Conservation (phyloP, 768 basidiomycete genomes). For the Mycena polygramma region DNA sequence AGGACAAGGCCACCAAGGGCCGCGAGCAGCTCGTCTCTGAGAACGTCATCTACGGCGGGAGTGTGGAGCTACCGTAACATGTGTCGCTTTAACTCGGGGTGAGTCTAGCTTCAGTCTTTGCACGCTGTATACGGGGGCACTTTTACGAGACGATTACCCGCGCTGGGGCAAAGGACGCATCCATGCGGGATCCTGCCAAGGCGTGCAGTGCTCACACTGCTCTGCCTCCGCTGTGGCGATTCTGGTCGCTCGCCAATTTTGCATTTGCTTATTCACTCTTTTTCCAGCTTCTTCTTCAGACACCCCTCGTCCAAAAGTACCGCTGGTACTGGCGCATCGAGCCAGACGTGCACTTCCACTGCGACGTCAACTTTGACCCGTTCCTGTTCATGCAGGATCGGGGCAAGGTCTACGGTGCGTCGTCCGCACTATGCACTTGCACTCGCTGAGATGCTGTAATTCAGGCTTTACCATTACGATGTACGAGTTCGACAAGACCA, state of each 20-base stretch:
- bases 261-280: not conserved
- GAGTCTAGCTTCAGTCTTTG: not conserved
- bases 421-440: too few species aligned
- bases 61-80: constrained; percentile 70
- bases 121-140: too few species aligned
- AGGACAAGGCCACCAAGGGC: constrained; percentile 67
- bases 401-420: constrained; percentile 73
- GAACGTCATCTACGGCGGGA: constrained; percentile 59
- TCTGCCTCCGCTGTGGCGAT: too few species aligned
- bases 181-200: too few species aligned
- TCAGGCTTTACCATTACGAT: constrained; percentile 79
- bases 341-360: constrained; percentile 84
- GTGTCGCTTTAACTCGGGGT: constrained; percentile 82
- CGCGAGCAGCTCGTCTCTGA: constrained; percentile 72
- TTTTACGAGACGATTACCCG: too few species aligned
- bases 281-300: constrained; percentile 72
- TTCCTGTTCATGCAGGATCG: constrained; percentile 81
- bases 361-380: constrained; percentile 75
- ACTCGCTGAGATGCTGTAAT: not conserved
- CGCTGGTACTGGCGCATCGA: constrained; percentile 88
- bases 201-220: too few species aligned
- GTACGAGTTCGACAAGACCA: constrained; percentile 82
- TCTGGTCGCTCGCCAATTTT: too few species aligned
- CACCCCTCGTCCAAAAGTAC: constrained; percentile 75
- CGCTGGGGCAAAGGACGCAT: too few species aligned